These are phyloP conservation scores for Trichoderma citrinoviride DNA, from an alignment of 2,329 filamentous ascomycete genomes.

Conservation along the genomic window DNA sequence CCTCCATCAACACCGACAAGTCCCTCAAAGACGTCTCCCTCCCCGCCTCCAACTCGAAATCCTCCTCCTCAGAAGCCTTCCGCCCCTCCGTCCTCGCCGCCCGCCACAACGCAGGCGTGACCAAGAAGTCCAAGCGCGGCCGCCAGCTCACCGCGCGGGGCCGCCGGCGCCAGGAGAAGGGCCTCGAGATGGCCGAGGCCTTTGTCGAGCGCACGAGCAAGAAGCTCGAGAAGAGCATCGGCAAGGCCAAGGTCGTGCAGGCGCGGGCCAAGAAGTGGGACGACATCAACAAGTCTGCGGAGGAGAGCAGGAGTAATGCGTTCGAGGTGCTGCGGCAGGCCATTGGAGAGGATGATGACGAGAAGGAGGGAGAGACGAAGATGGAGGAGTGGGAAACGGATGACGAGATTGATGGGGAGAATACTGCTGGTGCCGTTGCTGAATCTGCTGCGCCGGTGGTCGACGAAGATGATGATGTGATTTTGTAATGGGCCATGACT, in stretches of 20 bases:
- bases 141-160: slow-evolving; percentile 56
- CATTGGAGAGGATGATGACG: slow-evolving; percentile 25
- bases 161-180: slow-evolving; percentile 55
- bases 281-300: slow-evolving; percentile 49
- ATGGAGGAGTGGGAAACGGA: slow-evolving; percentile 34
- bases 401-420: slow-evolving; percentile 36
- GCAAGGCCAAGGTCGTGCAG: slow-evolving; percentile 47
- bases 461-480: slow-evolving; percentile 35
- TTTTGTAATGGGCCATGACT: slow-evolving; percentile 29
- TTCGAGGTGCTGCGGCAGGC: slow-evolving; percentile 27
- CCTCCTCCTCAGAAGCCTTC: slow-evolving; percentile 34
- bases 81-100: slow-evolving; percentile 68
- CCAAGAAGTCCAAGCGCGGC: slow-evolving; percentile 61
- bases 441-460: slow-evolving; percentile 12
- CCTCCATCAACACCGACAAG: slow-evolving; percentile 69
- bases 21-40: slow-evolving; percentile 60
- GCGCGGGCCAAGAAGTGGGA: slow-evolving; percentile 56
- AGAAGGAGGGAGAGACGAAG: slow-evolving; percentile 24
- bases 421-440: not conserved
- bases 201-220: slow-evolving; percentile 56
- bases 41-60: slow-evolving; percentile 39
- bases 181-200: slow-evolving; percentile 57
- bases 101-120: slow-evolving; percentile 64
- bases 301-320: slow-evolving; percentile 27
- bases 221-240: slow-evolving; percentile 57